Evolutionary conservation across 2,329 filamentous ascomycete species (phyloP).

Genomic region (Fusarium secorum): DNA sequence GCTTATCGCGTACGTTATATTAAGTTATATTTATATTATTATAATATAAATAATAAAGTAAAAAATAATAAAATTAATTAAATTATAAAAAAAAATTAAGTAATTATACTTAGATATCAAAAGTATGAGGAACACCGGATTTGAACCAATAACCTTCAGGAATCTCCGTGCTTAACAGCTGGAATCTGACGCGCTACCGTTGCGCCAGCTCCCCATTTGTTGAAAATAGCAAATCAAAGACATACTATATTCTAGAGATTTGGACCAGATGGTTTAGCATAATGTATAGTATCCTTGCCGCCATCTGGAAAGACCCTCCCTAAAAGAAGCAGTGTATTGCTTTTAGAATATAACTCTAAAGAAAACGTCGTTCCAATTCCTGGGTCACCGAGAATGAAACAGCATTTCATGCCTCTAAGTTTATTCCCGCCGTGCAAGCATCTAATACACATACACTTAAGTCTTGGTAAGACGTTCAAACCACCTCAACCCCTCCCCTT

Average conservation of each 20-base stretch:
- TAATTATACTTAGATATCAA: background rate
- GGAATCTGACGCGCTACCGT: slow-evolving; percentile 18
- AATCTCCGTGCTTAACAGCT: slow-evolving; percentile 1
- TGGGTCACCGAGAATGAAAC: background rate
- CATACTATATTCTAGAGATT: background rate
- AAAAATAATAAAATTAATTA: background rate
- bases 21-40: too few relatives aligned
- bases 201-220: slow-evolving; percentile 21
- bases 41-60: background rate
- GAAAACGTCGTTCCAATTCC: background rate
- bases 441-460: slow-evolving; percentile 42
- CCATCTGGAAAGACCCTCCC: too few relatives aligned
- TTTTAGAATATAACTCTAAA: background rate
- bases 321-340: background rate
- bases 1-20: too few relatives aligned
- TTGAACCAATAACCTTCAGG: slow-evolving; percentile 29
- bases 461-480: slow-evolving; percentile 18
- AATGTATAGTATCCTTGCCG: background rate
- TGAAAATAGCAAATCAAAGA: rapidly evolving
- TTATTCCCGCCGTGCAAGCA: slow-evolving; percentile 22
- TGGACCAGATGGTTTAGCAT: rapidly evolving
- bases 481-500: background rate
- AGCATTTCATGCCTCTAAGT: slow-evolving; percentile 19
- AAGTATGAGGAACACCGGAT: slow-evolving; percentile 23
- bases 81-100: too few relatives aligned